Percentiles rank a stretch among this genome's conserved stretches.
phyloP scores from a whole-genome alignment of 2,329 filamentous ascomycete species.

The Graphilbum ipis-grandicollis region DNA sequence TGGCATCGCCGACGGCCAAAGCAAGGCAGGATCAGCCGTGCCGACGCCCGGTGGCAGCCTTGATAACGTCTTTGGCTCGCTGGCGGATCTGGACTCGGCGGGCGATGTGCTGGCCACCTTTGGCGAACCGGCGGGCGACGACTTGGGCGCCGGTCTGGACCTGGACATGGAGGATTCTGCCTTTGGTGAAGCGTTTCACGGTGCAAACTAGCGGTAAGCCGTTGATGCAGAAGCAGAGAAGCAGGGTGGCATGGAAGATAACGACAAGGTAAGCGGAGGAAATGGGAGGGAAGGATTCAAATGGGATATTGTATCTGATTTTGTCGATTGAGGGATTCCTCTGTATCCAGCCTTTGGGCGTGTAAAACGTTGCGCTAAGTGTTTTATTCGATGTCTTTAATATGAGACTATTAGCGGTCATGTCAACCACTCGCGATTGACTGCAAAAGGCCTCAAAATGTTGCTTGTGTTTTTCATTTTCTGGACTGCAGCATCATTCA shows the following conservation, averaged over 20 bases:
- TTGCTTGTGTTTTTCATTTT: no score
- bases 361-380: no score
- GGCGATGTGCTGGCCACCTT: slow-evolving; percentile 52
- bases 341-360: no score
- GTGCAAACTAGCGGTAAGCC: slow-evolving; percentile 17
- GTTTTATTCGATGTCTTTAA: no score
- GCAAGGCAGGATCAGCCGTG: slow-evolving; percentile 23
- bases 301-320: no score
- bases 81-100: slow-evolving; percentile 51
- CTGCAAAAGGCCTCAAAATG: no score
- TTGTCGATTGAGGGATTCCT: no score
- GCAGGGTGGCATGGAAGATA: not conserved
- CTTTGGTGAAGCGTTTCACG: slow-evolving; percentile 71
- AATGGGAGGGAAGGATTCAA: no score
- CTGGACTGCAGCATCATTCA: no score
- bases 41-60: slow-evolving; percentile 23
- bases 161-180: slow-evolving; percentile 63
- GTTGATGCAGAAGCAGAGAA: no score
- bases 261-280: not conserved
- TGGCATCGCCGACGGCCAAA: slow-evolving; percentile 2
- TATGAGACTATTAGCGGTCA: no score
- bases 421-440: no score
- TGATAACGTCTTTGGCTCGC: slow-evolving; percentile 45
- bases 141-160: slow-evolving; percentile 51
- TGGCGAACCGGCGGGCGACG: slow-evolving; percentile 30